Base-by-base conservation (phyloP, 345 rosid species). In the Arabis alpina region DNA sequence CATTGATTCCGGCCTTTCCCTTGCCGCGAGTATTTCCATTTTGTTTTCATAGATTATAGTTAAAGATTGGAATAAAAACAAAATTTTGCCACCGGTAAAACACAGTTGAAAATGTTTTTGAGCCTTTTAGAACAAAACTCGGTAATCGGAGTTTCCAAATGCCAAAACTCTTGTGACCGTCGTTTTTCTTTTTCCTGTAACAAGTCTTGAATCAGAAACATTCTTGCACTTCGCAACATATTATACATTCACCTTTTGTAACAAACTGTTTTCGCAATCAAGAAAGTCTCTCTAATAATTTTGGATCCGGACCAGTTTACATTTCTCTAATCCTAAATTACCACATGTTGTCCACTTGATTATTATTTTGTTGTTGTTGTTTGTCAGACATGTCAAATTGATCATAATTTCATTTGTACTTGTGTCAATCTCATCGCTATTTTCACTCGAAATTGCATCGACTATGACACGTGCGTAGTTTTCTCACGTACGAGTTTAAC, bases 1-100 rank as follows among this genome's bases (percentile, higher is more conserved):
- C 87, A 84, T 70, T 81, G 66, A 83, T 77, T 64, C 66, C 41
- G 48, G 58, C 57, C 30, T 68, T 66, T 72, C 59, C 72, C 54
- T 58, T 49, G 25, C 63, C 68, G 50, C 56, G 16, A 74, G 73
- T 48, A 4, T 44, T 47, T 72, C 37, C 39, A 41, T 19, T 1
- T 51, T n/a, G n/a, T 61, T 53, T 60, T 28, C 24, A 52, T 30
- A 19, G 13, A 23, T 43, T 27, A 63, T 64, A 9, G 45, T 45
- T 54, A 39, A 30, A 40, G 45, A 14, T 41, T 50, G 54, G 44
- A 58, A 66, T 73, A 50, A 37, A 11, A 55, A 52, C 32, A 19
- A 64, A 40, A 28, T 0, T 27, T 8, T 14, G 39, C 28, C 27
- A 23, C 10, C 58, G 72, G 64, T 64, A 44, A 55, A 64, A 72